Evolutionary conservation across 129 eudicot species (phyloP), one percentile per base, ranked within the genome.

Genomic region (Flaveria sonorensis): DNA sequence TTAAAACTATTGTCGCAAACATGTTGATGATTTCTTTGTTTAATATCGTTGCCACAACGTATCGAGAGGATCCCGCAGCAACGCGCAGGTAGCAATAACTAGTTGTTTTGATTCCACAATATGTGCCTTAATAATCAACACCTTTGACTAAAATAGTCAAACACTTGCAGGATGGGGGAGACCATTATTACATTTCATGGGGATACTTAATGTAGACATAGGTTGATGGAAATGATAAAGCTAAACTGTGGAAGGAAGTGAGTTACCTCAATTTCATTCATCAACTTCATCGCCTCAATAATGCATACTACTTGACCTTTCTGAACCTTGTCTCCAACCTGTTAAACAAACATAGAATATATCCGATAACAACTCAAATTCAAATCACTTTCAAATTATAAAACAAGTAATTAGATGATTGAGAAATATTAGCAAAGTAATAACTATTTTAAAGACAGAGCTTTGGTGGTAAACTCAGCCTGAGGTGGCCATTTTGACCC

Each of bases 271-370:
- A 92, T 92, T 81, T 92, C 97, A 74, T 92, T 92, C 97, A 92
- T 92, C 92, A 92, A 77, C 74, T 92, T 92, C 97, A 92, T 92
- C 60, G 97, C 97, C 83, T 92, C 97, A 63, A 92, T 83, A 72
- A 92, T 89, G 91, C 97, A 92, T 14, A 92, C 52, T 60, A 92
- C 96, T 64, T 92, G 97, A 69, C 97, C 97, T 81, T 92, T 92
- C 78, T 86, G 82, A 39, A 92, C 97, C 77, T 84, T 89, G 78
- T 92, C 97, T 73, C 97, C 97, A 67, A 89, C 92, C 97, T 92
- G 39, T n/a, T 69, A 6, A 76, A 16, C 43, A 36, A 7, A 48
- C 55, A 71, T 67, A 16, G 42, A 56, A 47, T 68, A 18, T 52
- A 6, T 51, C 16, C 0, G 0, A 4, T 23, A 59, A 59, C 23